These are phyloP conservation scores for Pythium dissimile DNA, from an alignment of 352 stramenopile genomes.

Conservation along the genomic window DNA sequence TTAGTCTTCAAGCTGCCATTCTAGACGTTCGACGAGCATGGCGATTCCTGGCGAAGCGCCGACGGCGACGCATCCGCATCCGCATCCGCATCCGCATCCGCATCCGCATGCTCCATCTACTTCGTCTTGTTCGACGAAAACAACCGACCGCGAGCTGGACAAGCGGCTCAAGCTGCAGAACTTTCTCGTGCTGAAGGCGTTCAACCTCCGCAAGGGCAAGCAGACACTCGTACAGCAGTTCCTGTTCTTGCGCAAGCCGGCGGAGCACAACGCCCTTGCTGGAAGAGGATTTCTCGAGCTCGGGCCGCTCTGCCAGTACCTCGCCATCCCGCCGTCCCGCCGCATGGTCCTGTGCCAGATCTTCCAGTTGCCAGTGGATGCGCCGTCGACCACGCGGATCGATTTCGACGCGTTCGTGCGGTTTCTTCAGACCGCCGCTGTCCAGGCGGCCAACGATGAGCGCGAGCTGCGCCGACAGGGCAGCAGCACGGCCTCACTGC, in stretches of 20 bases:
- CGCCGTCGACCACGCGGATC: conserved; percentile 23
- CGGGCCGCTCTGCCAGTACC: conserved; percentile 59
- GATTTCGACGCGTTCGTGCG: conserved; percentile 59
- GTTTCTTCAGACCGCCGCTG: conserved; percentile 59
- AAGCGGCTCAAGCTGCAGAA: conserved; percentile 67
- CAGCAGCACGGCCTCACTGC: conserved; percentile 21
- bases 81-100: too few species aligned
- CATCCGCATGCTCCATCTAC: too few species aligned
- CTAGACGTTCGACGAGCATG: too few species aligned
- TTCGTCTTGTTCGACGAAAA: not conserved
- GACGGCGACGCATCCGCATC: too few species aligned
- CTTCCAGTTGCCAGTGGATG: conserved; percentile 36
- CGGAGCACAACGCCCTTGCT: conserved; percentile 3
- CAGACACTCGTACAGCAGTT: conserved; percentile 73
- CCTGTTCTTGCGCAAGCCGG: conserved; percentile 37
- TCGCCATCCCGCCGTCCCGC: conserved; percentile 65
- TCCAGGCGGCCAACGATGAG: conserved; percentile 48
- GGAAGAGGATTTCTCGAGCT: conserved; percentile 43
- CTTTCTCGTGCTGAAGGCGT: conserved; percentile 79
- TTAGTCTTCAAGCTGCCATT: too few species aligned
- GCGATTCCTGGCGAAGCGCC: too few species aligned
- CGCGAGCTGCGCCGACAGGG: conserved; percentile 16
- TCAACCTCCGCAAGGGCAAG: conserved; percentile 63
- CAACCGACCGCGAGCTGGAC: conserved; percentile 19
- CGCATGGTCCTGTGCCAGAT: conserved; percentile 52